Base-by-base conservation (phyloP, 1,139 yeast species). In the Debaryomyces coudertii region DNA sequence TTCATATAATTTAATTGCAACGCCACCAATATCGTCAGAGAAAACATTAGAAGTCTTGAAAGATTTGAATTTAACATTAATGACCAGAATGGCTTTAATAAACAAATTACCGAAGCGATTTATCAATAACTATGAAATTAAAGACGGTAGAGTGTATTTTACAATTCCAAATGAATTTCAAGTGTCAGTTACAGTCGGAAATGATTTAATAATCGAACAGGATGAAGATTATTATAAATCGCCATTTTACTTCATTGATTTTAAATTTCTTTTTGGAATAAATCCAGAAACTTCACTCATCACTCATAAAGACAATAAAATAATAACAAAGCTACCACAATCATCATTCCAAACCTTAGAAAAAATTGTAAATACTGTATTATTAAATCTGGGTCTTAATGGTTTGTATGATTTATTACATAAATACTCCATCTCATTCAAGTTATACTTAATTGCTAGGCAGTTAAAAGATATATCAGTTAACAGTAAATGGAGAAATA, bases 161-260 rank as follows among this genome's bases (percentile, higher is more conserved):
- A 69, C 73, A 9, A 80, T 87, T 4, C 77, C 80, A 0, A 77
- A 81, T 47, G 87, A 87, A 46, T 90, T 87, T 58, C 80, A 82
- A 53, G 81, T 87, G 9, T 84, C 87, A 36, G 66, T 90, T 12
- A 84, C 93, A 0, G 83, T 88, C 3, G 85, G 85, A 2, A 66
- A 65, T 48, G 70, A 67, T 41, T 44, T 60, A 22, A 63, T 73
- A 7, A 83, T 87, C 51, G 87, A 85, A 44, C 68, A 74, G 22
- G 62, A 60, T 1, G 65, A 58, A 6, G 76, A 71, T 20, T 69
- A 71, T 53, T 51, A 50, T 27, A 62, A 65, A 42, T 80, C 90
- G 0, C 92, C 92, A 9, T 85, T 87, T 55, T 85, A 83, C 58
- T 75, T 87, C 53, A 87, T 93, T 28, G 95, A 89, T 61, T 87